Evolutionary conservation across 2,329 filamentous ascomycete species (phyloP).

Genomic region (Alternaria arborescens): DNA sequence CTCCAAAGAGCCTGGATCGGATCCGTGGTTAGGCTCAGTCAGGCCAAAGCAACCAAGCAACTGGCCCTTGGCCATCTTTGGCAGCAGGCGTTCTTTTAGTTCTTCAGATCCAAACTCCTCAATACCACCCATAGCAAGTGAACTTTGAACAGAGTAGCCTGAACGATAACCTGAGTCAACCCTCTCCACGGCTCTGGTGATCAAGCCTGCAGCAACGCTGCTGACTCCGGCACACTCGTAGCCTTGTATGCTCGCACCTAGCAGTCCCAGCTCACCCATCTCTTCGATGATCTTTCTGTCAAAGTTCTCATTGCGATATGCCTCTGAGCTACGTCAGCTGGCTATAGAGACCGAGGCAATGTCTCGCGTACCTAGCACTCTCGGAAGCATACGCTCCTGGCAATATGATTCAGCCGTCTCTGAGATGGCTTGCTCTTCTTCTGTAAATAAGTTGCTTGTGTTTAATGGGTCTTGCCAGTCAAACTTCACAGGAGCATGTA

Average conservation of each 20-base stretch:
- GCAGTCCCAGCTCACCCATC: constrained; percentile 90
- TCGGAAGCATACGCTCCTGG: constrained; percentile 84
- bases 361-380: constrained; percentile 74
- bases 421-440: constrained; percentile 88
- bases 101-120: constrained; percentile 86
- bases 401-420: constrained; percentile 94
- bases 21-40: constrained; percentile 92
- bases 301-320: constrained; percentile 86
- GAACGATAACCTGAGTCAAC: constrained; percentile 92
- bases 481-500: constrained; percentile 64
- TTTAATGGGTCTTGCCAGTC: constrained; percentile 92
- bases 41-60: constrained; percentile 86
- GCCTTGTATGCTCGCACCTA: constrained; percentile 85
- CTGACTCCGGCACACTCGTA: constrained; percentile 90
- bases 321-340: constrained; percentile 63
- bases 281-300: constrained; percentile 85
- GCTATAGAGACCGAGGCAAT: neutral
- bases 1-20: constrained; percentile 91
- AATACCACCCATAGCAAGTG: constrained; percentile 92
- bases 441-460: constrained; percentile 78
- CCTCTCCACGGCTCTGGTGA: constrained; percentile 88
- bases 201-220: constrained; percentile 86
- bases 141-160: constrained; percentile 92
- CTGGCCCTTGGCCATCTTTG: constrained; percentile 82
- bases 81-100: constrained; percentile 84